Percentiles rank a stretch among this genome's conserved stretches.
Conservation (phyloP, 192 early-diverging fungal species). For the Umbelopsis isabellina region DNA sequence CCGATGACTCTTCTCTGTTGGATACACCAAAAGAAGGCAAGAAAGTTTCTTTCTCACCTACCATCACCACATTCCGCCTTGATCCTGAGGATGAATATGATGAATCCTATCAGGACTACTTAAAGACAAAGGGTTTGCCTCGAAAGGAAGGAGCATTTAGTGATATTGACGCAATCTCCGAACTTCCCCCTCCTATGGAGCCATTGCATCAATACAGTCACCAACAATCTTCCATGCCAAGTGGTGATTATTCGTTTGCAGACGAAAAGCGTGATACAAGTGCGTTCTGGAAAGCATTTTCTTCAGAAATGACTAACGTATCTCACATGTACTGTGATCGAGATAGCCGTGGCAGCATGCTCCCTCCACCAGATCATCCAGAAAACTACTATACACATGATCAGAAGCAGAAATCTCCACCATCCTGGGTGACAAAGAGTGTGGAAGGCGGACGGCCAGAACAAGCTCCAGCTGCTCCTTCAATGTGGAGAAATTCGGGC, state of each 20-base stretch:
- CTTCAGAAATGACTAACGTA: slow-evolving; percentile 9
- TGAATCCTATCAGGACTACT: not conserved
- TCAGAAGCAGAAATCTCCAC: not conserved
- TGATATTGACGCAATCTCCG: not conserved
- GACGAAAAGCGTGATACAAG: slow-evolving; percentile 1
- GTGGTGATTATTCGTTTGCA: not conserved
- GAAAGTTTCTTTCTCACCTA: slow-evolving; percentile 12
- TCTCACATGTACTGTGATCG: slow-evolving; percentile 1
- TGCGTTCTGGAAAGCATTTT: slow-evolving; percentile 8
- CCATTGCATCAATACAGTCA: not conserved
- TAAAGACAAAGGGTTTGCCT: not conserved
- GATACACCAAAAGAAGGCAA: slow-evolving; percentile 13
- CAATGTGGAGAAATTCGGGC: slow-evolving; percentile 1
- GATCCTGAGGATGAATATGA: slow-evolving; percentile 6
- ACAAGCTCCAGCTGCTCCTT: not conserved
- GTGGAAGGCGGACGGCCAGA: slow-evolving; percentile 5
- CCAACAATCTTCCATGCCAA: not conserved
- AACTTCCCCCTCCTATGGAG: not conserved
- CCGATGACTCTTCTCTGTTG: not conserved
- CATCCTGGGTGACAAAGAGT: slow-evolving; percentile 5
- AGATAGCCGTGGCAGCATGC: not conserved
- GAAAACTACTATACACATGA: not conserved
- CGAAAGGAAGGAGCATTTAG: not conserved
- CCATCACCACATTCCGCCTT: slow-evolving; percentile 7
- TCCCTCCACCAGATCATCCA: not conserved